Percentiles rank a stretch among this genome's conserved stretches.
phyloP scores from a whole-genome alignment of 306 rosid genomes.

The Fragaria ananassa region DNA sequence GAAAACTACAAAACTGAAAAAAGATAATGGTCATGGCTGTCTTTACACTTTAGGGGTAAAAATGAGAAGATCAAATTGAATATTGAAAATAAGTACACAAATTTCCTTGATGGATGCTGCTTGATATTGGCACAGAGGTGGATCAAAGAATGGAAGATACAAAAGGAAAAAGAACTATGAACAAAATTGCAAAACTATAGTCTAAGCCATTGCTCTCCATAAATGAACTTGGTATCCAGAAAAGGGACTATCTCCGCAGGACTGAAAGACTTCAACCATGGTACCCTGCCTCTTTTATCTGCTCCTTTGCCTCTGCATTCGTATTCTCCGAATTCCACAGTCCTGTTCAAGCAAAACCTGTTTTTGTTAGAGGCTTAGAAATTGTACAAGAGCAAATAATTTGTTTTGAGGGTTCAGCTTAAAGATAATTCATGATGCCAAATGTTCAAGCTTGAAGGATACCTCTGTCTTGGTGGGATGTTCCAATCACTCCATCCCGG shows the following conservation, averaged over 20 bases:
- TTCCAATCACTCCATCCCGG: slow-evolving; percentile 81
- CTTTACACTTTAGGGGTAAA: background rate
- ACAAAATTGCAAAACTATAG: slow-evolving; percentile 27
- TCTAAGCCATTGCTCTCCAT: slow-evolving; percentile 79
- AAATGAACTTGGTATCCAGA: slow-evolving; percentile 50
- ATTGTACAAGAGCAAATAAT: background rate
- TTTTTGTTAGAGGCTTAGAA: background rate
- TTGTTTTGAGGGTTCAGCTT: background rate
- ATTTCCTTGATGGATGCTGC: background rate
- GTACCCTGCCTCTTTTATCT: slow-evolving; percentile 44
- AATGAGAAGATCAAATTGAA: background rate
- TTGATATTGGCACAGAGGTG: background rate
- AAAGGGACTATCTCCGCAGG: slow-evolving; percentile 52
- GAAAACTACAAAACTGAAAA: no score
- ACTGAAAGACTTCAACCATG: slow-evolving; percentile 68
- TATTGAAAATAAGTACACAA: background rate
- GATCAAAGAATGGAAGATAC: background rate
- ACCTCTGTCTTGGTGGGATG: slow-evolving; percentile 66
- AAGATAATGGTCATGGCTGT: background rate
- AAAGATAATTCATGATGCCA: background rate
- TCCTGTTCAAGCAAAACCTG: slow-evolving; percentile 45
- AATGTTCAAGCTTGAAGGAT: slow-evolving; percentile 11
- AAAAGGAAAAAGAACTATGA: background rate
- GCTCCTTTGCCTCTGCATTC: slow-evolving; percentile 70
- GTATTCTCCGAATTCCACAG: slow-evolving; percentile 73